Evolutionary conservation across 1,139 yeast species (phyloP), one percentile per base, ranked within the genome.

Genomic region (Taiozyma onychis): DNA sequence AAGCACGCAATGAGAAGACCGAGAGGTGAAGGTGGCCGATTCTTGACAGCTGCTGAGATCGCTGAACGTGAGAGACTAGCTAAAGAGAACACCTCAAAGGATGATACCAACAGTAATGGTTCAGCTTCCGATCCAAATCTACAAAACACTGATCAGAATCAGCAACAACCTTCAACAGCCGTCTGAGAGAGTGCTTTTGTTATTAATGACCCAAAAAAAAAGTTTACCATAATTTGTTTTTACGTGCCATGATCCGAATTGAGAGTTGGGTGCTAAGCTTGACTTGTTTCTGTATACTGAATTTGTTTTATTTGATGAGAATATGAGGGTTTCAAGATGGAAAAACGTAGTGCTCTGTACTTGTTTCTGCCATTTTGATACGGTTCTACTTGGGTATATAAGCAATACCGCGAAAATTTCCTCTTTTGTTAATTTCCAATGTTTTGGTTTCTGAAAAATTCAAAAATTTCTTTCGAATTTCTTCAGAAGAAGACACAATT

Each of bases 1-100:
- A 93, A 93, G 67, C 99, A 95, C 68, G 99, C 99, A 22, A 93
- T 95, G 99, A 79, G 99, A 65, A 80, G 99, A 67, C 99, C 99
- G 16, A 80, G 99, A 62, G 99, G 99, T 30, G 98, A 93, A 69
- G 99, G 99, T 32, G 99, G 99, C 4, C 75, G 99, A 54, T 95
- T 95, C 62, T 72, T 95, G 56, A 93, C 99, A 1, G 97, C 98
- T 6, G 96, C 96, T 5, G 99, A 95, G 65, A 91, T 93, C 53
- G 97, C 95, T 27, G 95, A 90, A 68, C 77, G 81, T 63, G 95
- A 74, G 60, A 70, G 72, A 41, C 10, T 37, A 18, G 41, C 41
- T 13, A 37, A 37, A 37, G 41, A 37, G 24, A 37, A 18, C 14
- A 13, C 14, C 41, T 18, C 41, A 9, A 37, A 37, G 24, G 41